Evolutionary conservation across 495 filamentous ascomycete genomes (phyloP), one percentile per base, ranked within the genome.

Genomic region (Penicillium coprophilum): DNA sequence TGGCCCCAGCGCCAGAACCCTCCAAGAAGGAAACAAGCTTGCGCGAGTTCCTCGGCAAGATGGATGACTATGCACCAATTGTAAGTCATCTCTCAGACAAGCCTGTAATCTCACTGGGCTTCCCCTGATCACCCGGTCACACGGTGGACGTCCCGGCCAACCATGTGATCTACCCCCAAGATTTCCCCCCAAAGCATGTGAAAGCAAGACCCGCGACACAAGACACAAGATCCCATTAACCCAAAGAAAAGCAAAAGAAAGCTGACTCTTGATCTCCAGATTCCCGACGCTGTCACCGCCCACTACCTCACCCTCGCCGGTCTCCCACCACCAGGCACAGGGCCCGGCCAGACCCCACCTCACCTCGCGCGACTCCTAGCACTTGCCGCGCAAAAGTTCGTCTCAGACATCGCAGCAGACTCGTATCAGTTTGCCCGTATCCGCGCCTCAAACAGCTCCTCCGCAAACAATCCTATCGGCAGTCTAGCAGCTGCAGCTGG

Each of bases 41-140:
- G 53, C 89, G 90, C 58, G 92, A 97, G 66, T 96, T 98, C 65
- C 71, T 98, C 10, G 77, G 80, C 36, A 96, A 93, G 79, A 97
- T 97, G 93, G 94, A 98, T 66, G 94, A 98, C 60, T 97, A 96
- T 75, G 92, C 94, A 44, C 94, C 94, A 17, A 96, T 98, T 60
- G 93, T 97, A 83, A 60, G 86, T 76, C 55, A 31, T 11, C 17
- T 31, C 27, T 12, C 4, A 47, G 19, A 46, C 43, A 4, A 12
- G 2, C 9, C 21, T 27, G 41, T 7, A 46, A 13, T 1, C 13
- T 30, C 44, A 30, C 44, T 19, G 15, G 30, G 44, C 15, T 46
- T 46, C 6, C 13, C 23, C 27, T 30, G 8, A 20, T 30, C 9
- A 3, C 15, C 7, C 11, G 27, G n/a, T 20, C n/a, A 17, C 24